Evolutionary conservation across 371 early-diverging fungal species (phyloP), one percentile per base, ranked within the genome.

Genomic region (Zychaea mexicana): DNA sequence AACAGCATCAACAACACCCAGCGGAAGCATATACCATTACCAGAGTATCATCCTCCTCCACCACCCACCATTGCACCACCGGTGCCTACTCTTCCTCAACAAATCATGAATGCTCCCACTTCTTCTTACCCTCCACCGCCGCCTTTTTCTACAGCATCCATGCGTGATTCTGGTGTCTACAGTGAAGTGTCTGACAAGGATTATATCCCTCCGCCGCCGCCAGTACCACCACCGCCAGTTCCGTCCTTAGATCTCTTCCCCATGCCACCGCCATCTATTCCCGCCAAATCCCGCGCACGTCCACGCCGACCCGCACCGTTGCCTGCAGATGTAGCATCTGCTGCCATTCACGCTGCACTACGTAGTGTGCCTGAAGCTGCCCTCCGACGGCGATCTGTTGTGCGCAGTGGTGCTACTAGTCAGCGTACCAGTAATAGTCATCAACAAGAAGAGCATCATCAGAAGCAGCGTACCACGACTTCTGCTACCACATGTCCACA

Each of bases 121-220:
- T 3, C 42, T 42, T 42, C 42, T 42, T 42, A 17, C 13, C 15
- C 42, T 17, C 6, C 7, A 42, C n/a, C 42, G n/a, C 2, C 42
- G n/a, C 15, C 42, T 17, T 15, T n/a, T 17, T 12, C 42, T 15
- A 33, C 55, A 30, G 10, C 57, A 42, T 13, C 61, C 2, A 22
- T 69, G 53, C 71, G 76, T 13, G 78, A 76, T 52, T 82, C 79
- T 7, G 78, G 77, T 15, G 63, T 75, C 9, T 82, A 77, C 28
- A 82, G 77, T 47, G 73, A 74, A 19, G 36, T 49, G 24, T 76
- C 76, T 5, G 76, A 74, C 39, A 71, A 73, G 52, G 72, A 74
- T 8, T 38, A 22, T 56, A 28, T 31, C 55, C 31, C 52, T 30
- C 49, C 58, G 39, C 62, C 57, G 21, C 66, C 42, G 32, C 55